phyloP scores from a whole-genome alignment of 495 filamentous ascomycete species.

The Halenospora varia region DNA sequence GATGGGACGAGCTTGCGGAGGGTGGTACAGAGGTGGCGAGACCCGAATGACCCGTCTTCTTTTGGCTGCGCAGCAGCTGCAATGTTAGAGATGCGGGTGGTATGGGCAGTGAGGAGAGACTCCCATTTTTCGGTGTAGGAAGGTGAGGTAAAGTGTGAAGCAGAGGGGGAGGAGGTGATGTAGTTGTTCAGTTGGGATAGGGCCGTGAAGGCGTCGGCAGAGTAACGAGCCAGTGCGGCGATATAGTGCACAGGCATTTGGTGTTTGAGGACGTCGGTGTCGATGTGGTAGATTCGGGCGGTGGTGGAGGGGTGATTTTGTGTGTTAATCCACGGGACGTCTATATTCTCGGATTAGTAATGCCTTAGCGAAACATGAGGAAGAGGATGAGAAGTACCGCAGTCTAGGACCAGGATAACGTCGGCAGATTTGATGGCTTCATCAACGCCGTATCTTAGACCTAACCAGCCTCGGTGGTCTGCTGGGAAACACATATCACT shows the following conservation, averaged over 20 bases:
- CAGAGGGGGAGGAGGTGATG: no score
- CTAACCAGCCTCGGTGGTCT: conserved; percentile 62
- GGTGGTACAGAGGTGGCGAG: conserved; percentile 23
- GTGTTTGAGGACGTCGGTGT: conserved; percentile 67
- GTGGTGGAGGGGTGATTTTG: conserved; percentile 40
- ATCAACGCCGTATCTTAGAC: conserved; percentile 70
- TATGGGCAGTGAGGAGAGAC: conserved; percentile 16
- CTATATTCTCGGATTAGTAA: conserved; percentile 73
- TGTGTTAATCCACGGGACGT: conserved; percentile 71
- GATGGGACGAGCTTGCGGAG: conserved; percentile 20
- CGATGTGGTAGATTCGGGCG: conserved; percentile 62
- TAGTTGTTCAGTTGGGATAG: conserved; percentile 29
- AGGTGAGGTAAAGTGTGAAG: no score
- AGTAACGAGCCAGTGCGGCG: conserved; percentile 32
- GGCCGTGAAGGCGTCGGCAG: conserved; percentile 33
- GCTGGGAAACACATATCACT: conserved; percentile 93
- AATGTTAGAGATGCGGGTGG: background rate
- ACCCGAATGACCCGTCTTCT: conserved; percentile 4
- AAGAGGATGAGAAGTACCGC: conserved; percentile 31
- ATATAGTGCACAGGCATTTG: conserved; percentile 59
- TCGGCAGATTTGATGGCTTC: conserved; percentile 69
- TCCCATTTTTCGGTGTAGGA: conserved; percentile 7
- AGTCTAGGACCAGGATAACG: conserved; percentile 78
- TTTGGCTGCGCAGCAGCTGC: background rate
- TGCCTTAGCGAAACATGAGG: background rate